These are phyloP conservation scores for Hammondia hammondi DNA, from an alignment of 169 alveolate genomes.

Conservation along the genomic window DNA sequence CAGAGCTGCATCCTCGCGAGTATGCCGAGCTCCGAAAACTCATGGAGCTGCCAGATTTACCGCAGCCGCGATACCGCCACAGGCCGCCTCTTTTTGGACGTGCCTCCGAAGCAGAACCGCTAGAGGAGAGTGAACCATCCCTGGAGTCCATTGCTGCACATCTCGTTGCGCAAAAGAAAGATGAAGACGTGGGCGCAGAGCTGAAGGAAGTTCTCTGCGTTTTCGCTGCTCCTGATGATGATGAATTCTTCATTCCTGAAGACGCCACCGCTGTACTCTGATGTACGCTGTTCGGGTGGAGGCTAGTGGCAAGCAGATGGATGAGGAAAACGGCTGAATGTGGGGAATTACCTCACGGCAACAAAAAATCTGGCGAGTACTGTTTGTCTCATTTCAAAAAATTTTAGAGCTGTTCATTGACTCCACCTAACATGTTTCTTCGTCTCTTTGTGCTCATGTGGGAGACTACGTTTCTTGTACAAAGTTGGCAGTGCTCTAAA, in stretches of 20 bases:
- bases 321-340: not conserved
- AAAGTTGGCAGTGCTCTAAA: no score
- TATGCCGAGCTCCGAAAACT: not conserved
- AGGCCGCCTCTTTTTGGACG: not conserved
- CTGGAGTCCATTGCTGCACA: conserved; percentile 9
- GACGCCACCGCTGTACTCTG: not conserved
- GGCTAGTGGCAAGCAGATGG: not conserved
- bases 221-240: not conserved
- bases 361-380: no score
- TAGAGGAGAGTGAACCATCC: not conserved
- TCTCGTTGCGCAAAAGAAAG: conserved; percentile 25
- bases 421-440: no score
- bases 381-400: no score
- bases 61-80: not conserved
- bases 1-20: conserved; percentile 35
- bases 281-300: not conserved
- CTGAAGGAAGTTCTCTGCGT: conserved; percentile 8
- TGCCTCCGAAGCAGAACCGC: not conserved
- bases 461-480: no score
- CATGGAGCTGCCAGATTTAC: not conserved
- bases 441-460: no score
- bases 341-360: no score
- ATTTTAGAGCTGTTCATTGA: no score
- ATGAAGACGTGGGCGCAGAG: conserved; percentile 19
- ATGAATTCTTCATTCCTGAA: not conserved